Conservation (phyloP, 495 filamentous ascomycete genomes). For the Penicillium paradoxum region DNA sequence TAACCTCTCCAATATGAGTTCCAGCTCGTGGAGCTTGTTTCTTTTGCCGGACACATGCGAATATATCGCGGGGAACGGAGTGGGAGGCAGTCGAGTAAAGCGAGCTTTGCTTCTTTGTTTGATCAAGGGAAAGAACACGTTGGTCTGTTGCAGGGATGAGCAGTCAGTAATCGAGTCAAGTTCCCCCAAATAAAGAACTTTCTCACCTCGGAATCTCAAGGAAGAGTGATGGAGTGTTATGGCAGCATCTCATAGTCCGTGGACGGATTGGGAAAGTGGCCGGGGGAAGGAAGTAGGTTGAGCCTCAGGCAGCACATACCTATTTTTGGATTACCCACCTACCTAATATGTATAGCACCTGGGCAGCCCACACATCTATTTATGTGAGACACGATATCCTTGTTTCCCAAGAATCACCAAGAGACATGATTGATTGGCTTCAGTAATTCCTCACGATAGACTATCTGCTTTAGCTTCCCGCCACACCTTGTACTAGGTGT, state of each 20-base stretch:
- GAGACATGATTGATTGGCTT: not conserved
- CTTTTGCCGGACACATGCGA: constrained; percentile 16
- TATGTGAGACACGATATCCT: not conserved
- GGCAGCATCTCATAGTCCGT: constrained; percentile 18
- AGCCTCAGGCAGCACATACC: constrained; percentile 15
- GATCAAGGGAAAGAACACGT: no score
- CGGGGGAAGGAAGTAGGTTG: constrained; percentile 2
- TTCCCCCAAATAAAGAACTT: not conserved
- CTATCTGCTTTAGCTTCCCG: not conserved
- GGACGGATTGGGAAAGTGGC: constrained; percentile 27
- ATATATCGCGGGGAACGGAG: constrained; percentile 11
- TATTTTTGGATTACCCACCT: constrained; percentile 20
- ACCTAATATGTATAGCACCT: no score
- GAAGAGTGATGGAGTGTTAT: constrained; percentile 10
- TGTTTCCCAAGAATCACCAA: not conserved
- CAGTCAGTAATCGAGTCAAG: not conserved
- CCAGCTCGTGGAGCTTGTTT: constrained; percentile 11
- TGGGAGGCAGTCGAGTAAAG: constrained; percentile 8
- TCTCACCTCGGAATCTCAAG: not conserved
- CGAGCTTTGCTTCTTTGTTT: constrained; percentile 5
- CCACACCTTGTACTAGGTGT: not conserved
- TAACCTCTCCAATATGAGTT: not conserved
- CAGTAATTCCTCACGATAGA: not conserved
- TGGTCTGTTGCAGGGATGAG: not conserved
- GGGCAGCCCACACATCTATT: not conserved